phyloP scores from a whole-genome alignment of 164 flowering plant species.

The Tetrastigma voinierianum region DNA sequence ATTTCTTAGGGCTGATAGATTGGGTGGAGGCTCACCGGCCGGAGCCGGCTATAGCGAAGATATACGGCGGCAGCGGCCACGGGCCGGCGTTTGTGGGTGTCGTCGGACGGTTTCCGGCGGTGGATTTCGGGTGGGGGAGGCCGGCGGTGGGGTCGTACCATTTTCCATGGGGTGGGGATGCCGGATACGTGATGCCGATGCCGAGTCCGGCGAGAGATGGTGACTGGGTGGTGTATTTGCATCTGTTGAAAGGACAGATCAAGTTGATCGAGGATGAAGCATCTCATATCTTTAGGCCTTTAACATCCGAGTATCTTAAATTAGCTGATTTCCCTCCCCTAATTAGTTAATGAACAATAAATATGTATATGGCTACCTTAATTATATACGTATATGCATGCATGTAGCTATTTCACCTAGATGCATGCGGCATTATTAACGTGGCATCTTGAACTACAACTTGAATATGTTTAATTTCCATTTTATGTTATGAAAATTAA shows the following conservation, averaged over 20 bases:
- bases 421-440: no score
- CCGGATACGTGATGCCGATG: constrained; percentile 48
- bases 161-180: constrained; percentile 29
- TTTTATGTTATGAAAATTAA: no score
- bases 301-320: constrained; percentile 19
- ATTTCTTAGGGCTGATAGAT: constrained; percentile 27
- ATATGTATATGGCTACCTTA: no score
- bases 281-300: constrained; percentile 16
- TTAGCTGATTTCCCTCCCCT: neutral
- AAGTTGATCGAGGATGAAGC: constrained; percentile 22
- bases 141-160: no score
- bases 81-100: no score
- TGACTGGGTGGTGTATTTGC: constrained; percentile 39
- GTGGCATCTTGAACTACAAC: no score
- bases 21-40: constrained; percentile 16
- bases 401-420: no score
- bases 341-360: no score
- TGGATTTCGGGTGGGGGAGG: no score
- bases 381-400: no score
- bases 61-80: constrained; percentile 18
- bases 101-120: no score
- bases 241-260: constrained; percentile 16
- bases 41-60: constrained; percentile 22
- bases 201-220: constrained; percentile 28
- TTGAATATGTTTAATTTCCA: no score